Evolutionary conservation across 2,329 filamentous ascomycete genomes (phyloP), one percentile per base, ranked within the genome.

Genomic region (Cladosporium sp.): DNA sequence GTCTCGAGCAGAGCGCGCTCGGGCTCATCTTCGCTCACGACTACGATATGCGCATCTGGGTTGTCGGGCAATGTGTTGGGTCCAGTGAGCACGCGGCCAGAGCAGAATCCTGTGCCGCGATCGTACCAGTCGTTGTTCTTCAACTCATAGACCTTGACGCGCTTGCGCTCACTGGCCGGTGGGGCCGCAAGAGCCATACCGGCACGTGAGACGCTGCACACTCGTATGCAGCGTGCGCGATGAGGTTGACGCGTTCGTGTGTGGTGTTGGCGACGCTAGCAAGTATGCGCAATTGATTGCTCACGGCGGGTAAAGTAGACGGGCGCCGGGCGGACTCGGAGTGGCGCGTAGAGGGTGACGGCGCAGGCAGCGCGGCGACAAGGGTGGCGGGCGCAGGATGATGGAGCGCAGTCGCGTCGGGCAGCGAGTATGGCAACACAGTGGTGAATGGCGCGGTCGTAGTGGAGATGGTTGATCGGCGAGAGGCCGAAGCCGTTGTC

Each of bases 111-210:
- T 50, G 94, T 99, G 64, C 94, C 94, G 70, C 93, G 84, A 78
- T 99, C 94, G 74, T 93, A 97, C 94, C 94, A 99, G 85, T 97
- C 94, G 82, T 96, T 96, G 78, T 96, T 92, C 75, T 90, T 91
- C 70, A 99, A 84, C 80, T 97, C 94, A 76, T 99, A 99, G 73
- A 99, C 94, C 82, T 99, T 99, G 76, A 97, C 94, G 82, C 94
- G 78, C 72, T 80, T 81, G 70, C 77, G 77, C 69, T 80, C 78
- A 68, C 77, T 79, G 65, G 76, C 72, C 58, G 58, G 58, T 39
- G 56, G 50, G 63, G 77, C 75, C 67, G 65, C 65, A 61, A 65
- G 62, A 61, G 66, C 66, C 66, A 66, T 66, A 34, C 54, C 54
- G 54, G 54, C 54, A 42, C 42, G 42, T 39, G 30, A 49, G 42